phyloP scores from a whole-genome alignment of 2,329 filamentous ascomycete species.

The Phyllosticta paracitricarpa region DNA sequence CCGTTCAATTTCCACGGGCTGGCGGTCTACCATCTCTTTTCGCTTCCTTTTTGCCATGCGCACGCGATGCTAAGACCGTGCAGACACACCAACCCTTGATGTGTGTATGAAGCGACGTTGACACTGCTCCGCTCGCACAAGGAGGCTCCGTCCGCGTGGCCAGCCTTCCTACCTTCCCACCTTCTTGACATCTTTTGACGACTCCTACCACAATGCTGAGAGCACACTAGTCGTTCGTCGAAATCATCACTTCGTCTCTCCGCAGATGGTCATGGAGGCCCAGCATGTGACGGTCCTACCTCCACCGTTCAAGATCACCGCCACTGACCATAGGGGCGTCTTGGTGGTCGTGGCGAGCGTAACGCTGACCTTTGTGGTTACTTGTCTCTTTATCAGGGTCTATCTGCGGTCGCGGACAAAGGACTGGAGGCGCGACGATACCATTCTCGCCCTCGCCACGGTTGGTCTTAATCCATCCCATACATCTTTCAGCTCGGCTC shows the following conservation, averaged over 20 bases:
- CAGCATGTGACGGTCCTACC: slow-evolving; percentile 10
- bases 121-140: background rate
- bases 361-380: slow-evolving; percentile 21
- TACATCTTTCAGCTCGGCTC: background rate
- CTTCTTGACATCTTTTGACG: background rate
- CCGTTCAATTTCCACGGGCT: background rate
- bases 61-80: background rate
- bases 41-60: background rate
- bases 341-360: slow-evolving; percentile 21
- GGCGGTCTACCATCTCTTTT: background rate
- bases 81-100: background rate
- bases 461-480: slow-evolving; percentile 10
- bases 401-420: slow-evolving; percentile 20
- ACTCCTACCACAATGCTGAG: background rate
- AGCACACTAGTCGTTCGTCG: background rate
- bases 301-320: slow-evolving; percentile 21
- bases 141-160: no score
- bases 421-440: slow-evolving; percentile 25
- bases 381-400: slow-evolving; percentile 21
- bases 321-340: slow-evolving; percentile 24
- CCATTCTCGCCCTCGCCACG: slow-evolving; percentile 17
- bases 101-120: background rate
- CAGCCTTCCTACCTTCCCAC: background rate
- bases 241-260: background rate
- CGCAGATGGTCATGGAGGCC: background rate